These are phyloP conservation scores for Penicillium arizonense DNA, from an alignment of 495 filamentous ascomycete genomes.

Conservation along the genomic window DNA sequence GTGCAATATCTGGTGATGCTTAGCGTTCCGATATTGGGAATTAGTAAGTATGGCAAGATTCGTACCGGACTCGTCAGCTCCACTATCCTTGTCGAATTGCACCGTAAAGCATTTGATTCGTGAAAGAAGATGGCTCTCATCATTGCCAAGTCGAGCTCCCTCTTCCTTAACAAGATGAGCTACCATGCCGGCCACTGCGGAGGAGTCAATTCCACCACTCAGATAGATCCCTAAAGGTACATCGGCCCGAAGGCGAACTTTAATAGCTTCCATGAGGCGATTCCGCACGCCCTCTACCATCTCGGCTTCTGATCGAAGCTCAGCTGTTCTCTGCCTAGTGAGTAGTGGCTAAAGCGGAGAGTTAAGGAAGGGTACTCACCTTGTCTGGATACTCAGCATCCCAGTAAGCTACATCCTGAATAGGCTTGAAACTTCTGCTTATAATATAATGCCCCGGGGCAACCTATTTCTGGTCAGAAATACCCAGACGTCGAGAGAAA, in stretches of 20 bases:
- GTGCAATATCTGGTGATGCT: conserved; percentile 37
- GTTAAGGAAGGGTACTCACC: conserved; percentile 27
- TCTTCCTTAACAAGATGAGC: conserved; percentile 41
- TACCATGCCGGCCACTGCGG: conserved; percentile 51
- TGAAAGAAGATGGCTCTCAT: conserved; percentile 11
- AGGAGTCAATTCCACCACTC: conserved; percentile 53
- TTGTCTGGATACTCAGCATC: conserved; percentile 48
- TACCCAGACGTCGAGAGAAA: too few relatives aligned
- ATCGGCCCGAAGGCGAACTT: conserved; percentile 49
- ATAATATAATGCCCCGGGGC: conserved; percentile 29
- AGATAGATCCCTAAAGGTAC: conserved; percentile 53
- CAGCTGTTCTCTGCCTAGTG: conserved; percentile 32
- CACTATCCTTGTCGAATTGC: conserved; percentile 43
- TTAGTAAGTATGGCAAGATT: not conserved
- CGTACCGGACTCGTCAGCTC: conserved; percentile 46
- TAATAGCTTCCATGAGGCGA: conserved; percentile 43
- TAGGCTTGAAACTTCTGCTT: conserved; percentile 18
- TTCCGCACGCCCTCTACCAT: conserved; percentile 45
- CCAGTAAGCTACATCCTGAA: conserved; percentile 43
- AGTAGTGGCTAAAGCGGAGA: not conserved
- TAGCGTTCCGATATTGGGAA: not conserved
- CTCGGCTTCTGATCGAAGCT: conserved; percentile 40
- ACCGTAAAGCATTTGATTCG: conserved; percentile 44
- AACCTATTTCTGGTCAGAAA: conserved; percentile 13
- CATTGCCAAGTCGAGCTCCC: conserved; percentile 16